phyloP scores from a whole-genome alignment of 805 yeast genomes.

The Lachancea thermotolerans region DNA sequence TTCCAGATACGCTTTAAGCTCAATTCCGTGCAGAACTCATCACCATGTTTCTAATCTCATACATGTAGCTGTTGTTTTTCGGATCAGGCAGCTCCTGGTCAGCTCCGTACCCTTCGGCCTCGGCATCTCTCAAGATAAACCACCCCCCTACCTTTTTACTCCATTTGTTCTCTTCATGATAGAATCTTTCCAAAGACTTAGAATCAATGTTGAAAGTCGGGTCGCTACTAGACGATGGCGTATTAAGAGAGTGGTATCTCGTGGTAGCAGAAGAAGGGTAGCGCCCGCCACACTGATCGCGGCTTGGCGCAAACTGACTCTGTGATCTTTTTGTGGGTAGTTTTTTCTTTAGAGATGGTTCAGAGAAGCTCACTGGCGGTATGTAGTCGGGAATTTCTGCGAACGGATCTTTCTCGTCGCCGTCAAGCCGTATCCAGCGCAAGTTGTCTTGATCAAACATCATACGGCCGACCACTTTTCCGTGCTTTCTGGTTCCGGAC shows the following conservation, averaged over 20 bases:
- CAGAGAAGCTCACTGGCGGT: slow-evolving; percentile 3
- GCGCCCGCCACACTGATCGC: slow-evolving; percentile 10
- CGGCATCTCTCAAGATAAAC: slow-evolving; percentile 19
- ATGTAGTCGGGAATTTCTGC: slow-evolving; percentile 21
- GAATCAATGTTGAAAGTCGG: slow-evolving; percentile 17
- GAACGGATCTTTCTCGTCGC: slow-evolving; percentile 27
- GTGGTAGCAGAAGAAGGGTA: slow-evolving; percentile 16
- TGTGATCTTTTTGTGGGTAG: slow-evolving; percentile 9
- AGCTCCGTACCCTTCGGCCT: slow-evolving; percentile 7
- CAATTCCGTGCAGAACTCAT: slow-evolving; percentile 26
- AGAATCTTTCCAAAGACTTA: slow-evolving; percentile 23
- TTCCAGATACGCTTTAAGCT: background rate
- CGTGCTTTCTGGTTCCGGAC: slow-evolving; percentile 1
- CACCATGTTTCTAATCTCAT: slow-evolving; percentile 32
- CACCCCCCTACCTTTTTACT: slow-evolving; percentile 27
- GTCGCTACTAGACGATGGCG: slow-evolving; percentile 7
- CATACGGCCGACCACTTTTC: slow-evolving; percentile 29
- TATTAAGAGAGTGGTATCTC: slow-evolving; percentile 20
- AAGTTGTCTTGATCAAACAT: slow-evolving; percentile 29
- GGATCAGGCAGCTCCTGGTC: slow-evolving; percentile 15
- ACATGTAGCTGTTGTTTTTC: slow-evolving; percentile 25
- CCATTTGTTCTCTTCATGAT: slow-evolving; percentile 33
- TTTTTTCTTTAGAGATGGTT: background rate
- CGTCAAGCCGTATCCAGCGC: slow-evolving; percentile 28
- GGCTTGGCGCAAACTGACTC: slow-evolving; percentile 14